Percentiles rank a stretch among this genome's conserved stretches.
phyloP scores from a whole-genome alignment of 208 protist species.

The Strigomonas galati region DNA sequence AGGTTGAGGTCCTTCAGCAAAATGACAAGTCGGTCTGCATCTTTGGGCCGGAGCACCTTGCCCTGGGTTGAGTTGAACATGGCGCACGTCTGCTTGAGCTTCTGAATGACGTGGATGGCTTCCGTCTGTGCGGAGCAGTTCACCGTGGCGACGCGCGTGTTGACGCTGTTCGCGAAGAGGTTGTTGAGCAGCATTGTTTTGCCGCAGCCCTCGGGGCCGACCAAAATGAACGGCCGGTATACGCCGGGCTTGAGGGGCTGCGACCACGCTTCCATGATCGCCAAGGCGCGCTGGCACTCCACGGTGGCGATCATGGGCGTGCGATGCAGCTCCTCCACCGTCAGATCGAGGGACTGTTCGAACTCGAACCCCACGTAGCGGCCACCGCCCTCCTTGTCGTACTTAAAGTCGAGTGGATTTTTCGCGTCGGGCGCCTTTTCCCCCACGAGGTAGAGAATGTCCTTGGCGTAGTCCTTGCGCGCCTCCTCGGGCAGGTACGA shows the following conservation, averaged over 20 bases:
- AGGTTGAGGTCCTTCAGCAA: conserved; percentile 98
- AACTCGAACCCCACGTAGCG: conserved; percentile 76
- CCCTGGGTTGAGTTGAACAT: conserved; percentile 91
- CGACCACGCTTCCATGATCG: conserved; percentile 93
- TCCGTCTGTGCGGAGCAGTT: conserved; percentile 97
- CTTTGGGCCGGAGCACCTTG: conserved; percentile 94
- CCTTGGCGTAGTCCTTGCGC: conserved; percentile 86
- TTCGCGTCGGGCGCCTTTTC: conserved; percentile 83
- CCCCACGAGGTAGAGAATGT: conserved; percentile 84
- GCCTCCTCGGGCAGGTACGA: conserved; percentile 84
- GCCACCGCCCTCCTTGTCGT: conserved; percentile 52
- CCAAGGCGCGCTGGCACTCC: conserved; percentile 91
- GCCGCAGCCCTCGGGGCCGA: conserved; percentile 96
- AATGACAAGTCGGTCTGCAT: conserved; percentile 93
- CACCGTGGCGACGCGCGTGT: conserved; percentile 85
- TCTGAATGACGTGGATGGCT: conserved; percentile 95
- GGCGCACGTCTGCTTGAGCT: conserved; percentile 93
- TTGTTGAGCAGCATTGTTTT: conserved; percentile 95
- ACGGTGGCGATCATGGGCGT: conserved; percentile 92
- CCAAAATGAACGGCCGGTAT: conserved; percentile 94
- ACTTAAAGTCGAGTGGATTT: conserved; percentile 88
- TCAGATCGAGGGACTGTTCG: conserved; percentile 57
- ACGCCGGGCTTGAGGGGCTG: conserved; percentile 57
- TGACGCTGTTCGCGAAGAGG: conserved; percentile 66
- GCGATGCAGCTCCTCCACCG: conserved; percentile 81